phyloP scores from a whole-genome alignment of 345 rosid genomes.

The Cardamine chenopodiifolia region DNA sequence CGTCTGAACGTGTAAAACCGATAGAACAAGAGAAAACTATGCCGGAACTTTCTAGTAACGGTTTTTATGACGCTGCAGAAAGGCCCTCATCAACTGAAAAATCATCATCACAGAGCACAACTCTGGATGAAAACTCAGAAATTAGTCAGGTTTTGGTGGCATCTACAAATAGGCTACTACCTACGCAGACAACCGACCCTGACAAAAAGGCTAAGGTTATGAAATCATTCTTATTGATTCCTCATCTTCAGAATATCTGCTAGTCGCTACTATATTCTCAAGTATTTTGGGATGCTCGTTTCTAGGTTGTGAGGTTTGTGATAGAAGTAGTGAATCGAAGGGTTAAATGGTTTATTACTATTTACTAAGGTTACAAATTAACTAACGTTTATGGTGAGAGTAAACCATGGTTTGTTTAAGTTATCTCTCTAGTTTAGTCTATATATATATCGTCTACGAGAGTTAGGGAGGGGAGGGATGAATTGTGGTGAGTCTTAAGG shows the following conservation, averaged over 20 bases:
- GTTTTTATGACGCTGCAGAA: conserved; percentile 35
- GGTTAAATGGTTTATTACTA: too few species aligned
- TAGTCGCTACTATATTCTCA: conserved; percentile 10
- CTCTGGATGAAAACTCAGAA: conserved; percentile 45
- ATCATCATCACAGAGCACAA: conserved; percentile 36
- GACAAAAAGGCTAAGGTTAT: conserved; percentile 62
- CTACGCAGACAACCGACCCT: conserved; percentile 43
- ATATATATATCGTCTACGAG: too few species aligned
- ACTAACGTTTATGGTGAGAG: too few species aligned
- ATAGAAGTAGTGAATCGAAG: too few species aligned
- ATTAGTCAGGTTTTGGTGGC: conserved; percentile 38
- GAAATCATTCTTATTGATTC: not conserved
- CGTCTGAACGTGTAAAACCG: conserved; percentile 45
- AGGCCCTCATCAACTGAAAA: conserved; percentile 22
- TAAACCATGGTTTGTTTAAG: too few species aligned
- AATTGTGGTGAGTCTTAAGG: too few species aligned
- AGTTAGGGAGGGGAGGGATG: too few species aligned
- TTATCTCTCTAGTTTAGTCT: too few species aligned
- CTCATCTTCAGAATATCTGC: not conserved
- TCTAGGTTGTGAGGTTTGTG: conserved; percentile 9
- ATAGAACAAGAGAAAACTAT: conserved; percentile 43
- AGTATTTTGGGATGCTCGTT: conserved; percentile 2
- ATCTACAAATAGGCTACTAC: conserved; percentile 46
- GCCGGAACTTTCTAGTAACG: conserved; percentile 34
- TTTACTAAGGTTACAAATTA: too few species aligned